phyloP scores from a whole-genome alignment of 2,329 filamentous ascomycete genomes.

The Calonectria pseudoturangicola region DNA sequence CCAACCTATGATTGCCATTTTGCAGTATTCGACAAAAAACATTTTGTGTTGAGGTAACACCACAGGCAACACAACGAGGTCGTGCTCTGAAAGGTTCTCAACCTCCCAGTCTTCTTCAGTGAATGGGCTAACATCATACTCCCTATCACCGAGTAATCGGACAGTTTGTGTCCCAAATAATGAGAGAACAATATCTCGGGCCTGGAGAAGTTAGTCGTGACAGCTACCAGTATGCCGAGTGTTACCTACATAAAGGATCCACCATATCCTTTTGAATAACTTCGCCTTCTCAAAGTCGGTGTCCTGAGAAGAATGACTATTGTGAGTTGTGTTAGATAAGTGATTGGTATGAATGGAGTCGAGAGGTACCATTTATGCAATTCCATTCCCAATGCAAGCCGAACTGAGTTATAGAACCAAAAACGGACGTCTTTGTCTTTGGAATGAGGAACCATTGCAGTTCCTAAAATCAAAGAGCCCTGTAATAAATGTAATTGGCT shows the following conservation, averaged over 20 bases:
- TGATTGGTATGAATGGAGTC: no score
- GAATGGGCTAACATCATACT: conserved; percentile 23
- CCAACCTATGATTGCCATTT: conserved; percentile 29
- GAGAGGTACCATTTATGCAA: conserved; percentile 25
- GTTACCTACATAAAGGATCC: conserved; percentile 31
- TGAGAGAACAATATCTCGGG: conserved; percentile 34
- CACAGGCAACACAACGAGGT: conserved; percentile 12
- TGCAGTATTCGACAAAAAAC: conserved; percentile 34
- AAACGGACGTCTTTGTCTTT: conserved; percentile 32
- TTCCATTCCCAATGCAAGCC: conserved; percentile 33
- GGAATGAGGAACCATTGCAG: conserved; percentile 32
- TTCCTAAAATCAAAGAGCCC: conserved; percentile 25
- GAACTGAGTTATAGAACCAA: conserved; percentile 36
- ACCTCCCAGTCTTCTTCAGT: conserved; percentile 37
- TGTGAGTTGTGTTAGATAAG: not conserved
- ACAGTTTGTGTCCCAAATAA: conserved; percentile 35
- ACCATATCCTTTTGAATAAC: conserved; percentile 36
- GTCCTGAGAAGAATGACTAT: conserved; percentile 13
- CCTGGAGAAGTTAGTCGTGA: conserved; percentile 5
- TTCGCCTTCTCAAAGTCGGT: conserved; percentile 21
- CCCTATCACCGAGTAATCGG: conserved; percentile 22
- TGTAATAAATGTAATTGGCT: conserved; percentile 29
- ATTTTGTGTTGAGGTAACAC: conserved; percentile 12
- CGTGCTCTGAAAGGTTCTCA: conserved; percentile 8
- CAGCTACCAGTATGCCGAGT: no score